phyloP scores from a whole-genome alignment of 495 filamentous ascomycete species.

The Rostrohypoxylon terebratum region DNA sequence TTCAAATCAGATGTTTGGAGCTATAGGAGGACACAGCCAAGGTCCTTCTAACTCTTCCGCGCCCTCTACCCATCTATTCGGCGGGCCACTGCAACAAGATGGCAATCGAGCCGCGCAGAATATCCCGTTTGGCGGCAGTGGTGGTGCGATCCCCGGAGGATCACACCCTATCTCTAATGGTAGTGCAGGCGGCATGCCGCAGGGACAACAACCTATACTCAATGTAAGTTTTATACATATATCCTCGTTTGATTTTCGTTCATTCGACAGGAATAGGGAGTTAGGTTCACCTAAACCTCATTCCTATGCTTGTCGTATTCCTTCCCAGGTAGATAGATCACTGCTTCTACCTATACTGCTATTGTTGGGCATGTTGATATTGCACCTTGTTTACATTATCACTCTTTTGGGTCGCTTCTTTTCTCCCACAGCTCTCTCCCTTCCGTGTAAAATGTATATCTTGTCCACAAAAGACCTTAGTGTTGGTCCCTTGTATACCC shows the following conservation, averaged over 20 bases:
- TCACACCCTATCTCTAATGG: conserved; percentile 55
- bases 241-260: not conserved
- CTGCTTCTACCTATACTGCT: conserved; percentile 7
- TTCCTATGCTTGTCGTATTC: conserved; percentile 1
- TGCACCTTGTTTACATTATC: conserved; percentile 1
- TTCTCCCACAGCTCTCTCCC: not conserved
- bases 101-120: conserved; percentile 59
- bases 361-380: conserved; percentile 11
- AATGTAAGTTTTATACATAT: conserved; percentile 71
- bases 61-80: conserved; percentile 57
- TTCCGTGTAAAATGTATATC: not conserved
- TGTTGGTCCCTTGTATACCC: not conserved
- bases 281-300: not conserved
- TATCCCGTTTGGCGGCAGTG: conserved; percentile 55
- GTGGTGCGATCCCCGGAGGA: conserved; percentile 39
- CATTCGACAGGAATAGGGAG: conserved; percentile 2
- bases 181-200: conserved; percentile 60
- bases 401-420: not conserved
- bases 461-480: not conserved
- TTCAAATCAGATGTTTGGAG: conserved; percentile 71
- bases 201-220: conserved; percentile 94
- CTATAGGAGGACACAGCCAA: conserved; percentile 57
- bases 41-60: conserved; percentile 53
- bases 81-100: conserved; percentile 63
- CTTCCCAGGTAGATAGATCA: conserved; percentile 16